These are phyloP conservation scores for Chalaropsis ovoidea DNA, from an alignment of 2,329 filamentous ascomycete species.

Conservation along the genomic window DNA sequence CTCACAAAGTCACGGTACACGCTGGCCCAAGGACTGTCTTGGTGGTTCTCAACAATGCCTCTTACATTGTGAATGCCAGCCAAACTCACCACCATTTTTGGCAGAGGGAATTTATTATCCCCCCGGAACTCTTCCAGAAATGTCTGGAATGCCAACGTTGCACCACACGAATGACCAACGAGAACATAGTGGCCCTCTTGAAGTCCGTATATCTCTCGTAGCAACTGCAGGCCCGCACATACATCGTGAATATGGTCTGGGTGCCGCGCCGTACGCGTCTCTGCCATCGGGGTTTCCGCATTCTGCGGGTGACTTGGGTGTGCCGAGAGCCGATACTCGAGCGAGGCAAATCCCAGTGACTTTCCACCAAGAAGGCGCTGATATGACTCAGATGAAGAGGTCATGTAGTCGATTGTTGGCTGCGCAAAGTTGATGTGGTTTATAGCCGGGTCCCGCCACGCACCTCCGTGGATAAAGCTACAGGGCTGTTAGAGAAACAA, in stretches of 20 bases:
- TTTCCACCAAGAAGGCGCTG: not conserved
- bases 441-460: slow-evolving; percentile 29
- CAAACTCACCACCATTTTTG: slow-evolving; percentile 37
- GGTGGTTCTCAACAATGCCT: slow-evolving; percentile 29
- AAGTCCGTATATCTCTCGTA: slow-evolving; percentile 40
- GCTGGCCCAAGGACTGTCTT: slow-evolving; percentile 30
- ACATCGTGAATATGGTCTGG: slow-evolving; percentile 53
- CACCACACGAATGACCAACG: slow-evolving; percentile 54
- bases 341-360: slow-evolving; percentile 31
- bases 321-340: slow-evolving; percentile 53
- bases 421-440: slow-evolving; percentile 24
- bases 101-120: slow-evolving; percentile 24
- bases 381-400: slow-evolving; percentile 1
- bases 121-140: slow-evolving; percentile 29
- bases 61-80: slow-evolving; percentile 45
- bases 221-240: slow-evolving; percentile 40
- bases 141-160: slow-evolving; percentile 43
- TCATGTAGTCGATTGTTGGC: slow-evolving; percentile 10
- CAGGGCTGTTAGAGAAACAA: not conserved
- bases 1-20: slow-evolving; percentile 38
- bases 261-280: slow-evolving; percentile 41
- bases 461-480: slow-evolving; percentile 29
- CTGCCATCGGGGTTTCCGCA: slow-evolving; percentile 21
- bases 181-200: slow-evolving; percentile 42
- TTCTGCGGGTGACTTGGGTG: slow-evolving; percentile 38